These are phyloP conservation scores for Sarocladiaceae sp. DNA, from an alignment of 2,329 filamentous ascomycete genomes.

Conservation along the genomic window DNA sequence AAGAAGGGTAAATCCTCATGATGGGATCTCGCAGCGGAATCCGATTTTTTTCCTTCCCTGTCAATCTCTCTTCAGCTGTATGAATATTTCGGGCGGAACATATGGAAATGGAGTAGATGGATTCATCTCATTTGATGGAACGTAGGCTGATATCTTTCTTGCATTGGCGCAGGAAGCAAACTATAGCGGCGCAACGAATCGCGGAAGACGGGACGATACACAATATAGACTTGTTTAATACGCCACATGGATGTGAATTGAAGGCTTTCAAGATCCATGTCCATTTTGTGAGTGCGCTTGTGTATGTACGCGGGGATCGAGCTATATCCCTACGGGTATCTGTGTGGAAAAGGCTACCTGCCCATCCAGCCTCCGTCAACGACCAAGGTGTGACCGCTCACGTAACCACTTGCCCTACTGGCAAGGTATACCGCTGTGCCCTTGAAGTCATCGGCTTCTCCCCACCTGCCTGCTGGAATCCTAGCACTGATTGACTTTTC, in stretches of 20 bases:
- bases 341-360: too few species aligned
- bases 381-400: slow-evolving; percentile 73
- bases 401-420: slow-evolving; percentile 69
- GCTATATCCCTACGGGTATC: too few species aligned
- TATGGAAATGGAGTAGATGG: too few species aligned
- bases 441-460: slow-evolving; percentile 79
- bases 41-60: too few species aligned
- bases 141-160: slow-evolving; percentile 11
- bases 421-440: slow-evolving; percentile 73
- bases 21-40: background rate
- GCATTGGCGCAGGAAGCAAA: slow-evolving; percentile 23
- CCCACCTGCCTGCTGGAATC: slow-evolving; percentile 83
- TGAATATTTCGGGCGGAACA: background rate
- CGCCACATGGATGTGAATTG: too few species aligned
- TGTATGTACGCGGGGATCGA: too few species aligned
- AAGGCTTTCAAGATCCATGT: too few species aligned
- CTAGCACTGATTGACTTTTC: slow-evolving; percentile 68
- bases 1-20: slow-evolving; percentile 37
- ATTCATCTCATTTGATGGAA: background rate
- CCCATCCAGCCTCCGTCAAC: slow-evolving; percentile 96
- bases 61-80: background rate
- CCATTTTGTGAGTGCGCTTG: too few species aligned
- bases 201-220: slow-evolving; percentile 6
- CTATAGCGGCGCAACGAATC: slow-evolving; percentile 14
- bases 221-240: background rate